These are phyloP conservation scores for Echinosophora koreensis DNA, from an alignment of 306 rosid species.

Conservation along the genomic window DNA sequence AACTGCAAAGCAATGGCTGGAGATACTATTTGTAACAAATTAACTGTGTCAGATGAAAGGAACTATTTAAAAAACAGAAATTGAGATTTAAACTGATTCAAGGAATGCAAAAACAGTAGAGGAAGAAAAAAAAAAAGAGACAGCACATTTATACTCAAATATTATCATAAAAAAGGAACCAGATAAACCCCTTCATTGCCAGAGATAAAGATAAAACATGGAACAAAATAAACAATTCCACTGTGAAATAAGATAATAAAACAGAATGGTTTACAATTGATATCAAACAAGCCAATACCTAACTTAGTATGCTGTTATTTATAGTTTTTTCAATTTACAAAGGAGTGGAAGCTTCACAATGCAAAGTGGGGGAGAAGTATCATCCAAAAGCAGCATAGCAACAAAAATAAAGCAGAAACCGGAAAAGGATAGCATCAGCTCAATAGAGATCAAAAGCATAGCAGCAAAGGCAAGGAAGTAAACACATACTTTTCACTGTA, in stretches of 20 bases:
- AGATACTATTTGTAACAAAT: background rate
- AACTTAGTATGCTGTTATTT: too few species aligned
- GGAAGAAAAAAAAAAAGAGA: background rate
- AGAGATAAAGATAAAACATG: background rate
- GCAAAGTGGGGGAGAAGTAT: background rate
- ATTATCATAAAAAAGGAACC: too few species aligned
- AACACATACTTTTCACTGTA: conserved; percentile 8
- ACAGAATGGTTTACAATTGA: background rate
- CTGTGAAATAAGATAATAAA: background rate
- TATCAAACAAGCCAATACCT: background rate
- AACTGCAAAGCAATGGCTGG: conserved; percentile 1
- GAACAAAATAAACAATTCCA: background rate
- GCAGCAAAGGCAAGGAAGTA: background rate
- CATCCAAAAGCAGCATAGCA: background rate
- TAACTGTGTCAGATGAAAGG: background rate
- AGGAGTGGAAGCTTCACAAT: background rate
- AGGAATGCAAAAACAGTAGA: conserved; percentile 10
- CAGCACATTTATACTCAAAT: background rate
- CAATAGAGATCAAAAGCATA: background rate
- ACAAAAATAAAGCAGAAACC: background rate
- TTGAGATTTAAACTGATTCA: background rate
- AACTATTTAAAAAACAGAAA: background rate
- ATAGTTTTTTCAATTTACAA: background rate
- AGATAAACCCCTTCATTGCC: background rate
- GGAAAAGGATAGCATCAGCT: background rate